These are phyloP conservation scores for Phoma sp. DNA, from an alignment of 2,329 filamentous ascomycete genomes.

Conservation along the genomic window DNA sequence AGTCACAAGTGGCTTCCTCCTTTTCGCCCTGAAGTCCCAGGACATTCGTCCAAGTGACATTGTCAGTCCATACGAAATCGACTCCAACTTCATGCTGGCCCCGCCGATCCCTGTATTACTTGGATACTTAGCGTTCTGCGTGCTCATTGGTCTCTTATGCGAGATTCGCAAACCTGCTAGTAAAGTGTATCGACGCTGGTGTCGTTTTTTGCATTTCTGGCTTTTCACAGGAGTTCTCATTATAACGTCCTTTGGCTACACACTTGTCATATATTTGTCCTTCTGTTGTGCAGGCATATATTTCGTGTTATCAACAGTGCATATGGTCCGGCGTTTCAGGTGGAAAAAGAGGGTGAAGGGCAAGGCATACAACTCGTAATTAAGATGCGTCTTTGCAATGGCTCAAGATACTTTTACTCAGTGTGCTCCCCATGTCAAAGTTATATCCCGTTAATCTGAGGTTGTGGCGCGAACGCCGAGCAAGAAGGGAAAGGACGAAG, in stretches of 20 bases:
- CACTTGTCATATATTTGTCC: not conserved
- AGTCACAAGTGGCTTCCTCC: not conserved
- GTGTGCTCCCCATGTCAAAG: no score
- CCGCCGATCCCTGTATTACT: not conserved
- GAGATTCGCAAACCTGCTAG: not conserved
- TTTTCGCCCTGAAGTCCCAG: not conserved
- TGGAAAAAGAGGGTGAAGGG: no score
- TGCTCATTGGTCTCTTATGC: conserved; percentile 1
- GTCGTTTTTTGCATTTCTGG: not conserved
- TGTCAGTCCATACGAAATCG: not conserved
- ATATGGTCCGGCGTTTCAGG: no score
- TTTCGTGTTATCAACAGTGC: no score
- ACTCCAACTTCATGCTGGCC: not conserved
- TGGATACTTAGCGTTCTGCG: not conserved
- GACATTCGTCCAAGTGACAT: conserved; percentile 3
- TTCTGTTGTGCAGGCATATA: not conserved
- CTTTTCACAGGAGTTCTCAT: not conserved
- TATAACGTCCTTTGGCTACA: not conserved
- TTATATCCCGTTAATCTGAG: no score
- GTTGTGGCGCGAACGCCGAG: conserved; percentile 1
- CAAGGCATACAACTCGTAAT: no score
- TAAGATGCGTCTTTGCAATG: no score
- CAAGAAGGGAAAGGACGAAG: conserved; percentile 3
- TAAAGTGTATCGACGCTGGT: not conserved
- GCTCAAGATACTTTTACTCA: no score